Evolutionary conservation across 2,329 filamentous ascomycete species (phyloP).

Genomic region (Orbilia quercus): DNA sequence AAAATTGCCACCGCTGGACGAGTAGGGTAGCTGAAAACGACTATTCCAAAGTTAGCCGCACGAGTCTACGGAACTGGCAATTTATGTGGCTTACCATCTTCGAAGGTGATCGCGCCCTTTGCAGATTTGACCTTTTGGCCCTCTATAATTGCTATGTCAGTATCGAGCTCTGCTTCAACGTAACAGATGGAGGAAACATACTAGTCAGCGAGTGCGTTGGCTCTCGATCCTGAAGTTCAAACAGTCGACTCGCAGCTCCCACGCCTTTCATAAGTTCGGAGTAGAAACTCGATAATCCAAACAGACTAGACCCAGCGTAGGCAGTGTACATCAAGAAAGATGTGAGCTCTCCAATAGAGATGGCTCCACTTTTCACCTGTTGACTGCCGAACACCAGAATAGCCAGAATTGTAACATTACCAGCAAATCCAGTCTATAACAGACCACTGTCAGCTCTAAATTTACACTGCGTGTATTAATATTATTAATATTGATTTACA

Average conservation of each 20-base stretch:
- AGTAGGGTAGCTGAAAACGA: slow-evolving; percentile 92
- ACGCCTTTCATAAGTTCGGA: slow-evolving; percentile 99
- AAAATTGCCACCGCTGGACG: slow-evolving; percentile 92
- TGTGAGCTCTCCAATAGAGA: slow-evolving; percentile 90
- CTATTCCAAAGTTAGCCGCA: slow-evolving; percentile 61
- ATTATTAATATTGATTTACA: slow-evolving; percentile 57
- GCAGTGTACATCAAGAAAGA: slow-evolving; percentile 84
- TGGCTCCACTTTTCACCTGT: slow-evolving; percentile 85
- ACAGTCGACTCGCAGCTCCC: slow-evolving; percentile 92
- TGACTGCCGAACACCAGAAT: slow-evolving; percentile 90
- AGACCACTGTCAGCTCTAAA: too few species aligned
- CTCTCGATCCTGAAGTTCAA: slow-evolving; percentile 91
- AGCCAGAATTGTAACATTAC: slow-evolving; percentile 94
- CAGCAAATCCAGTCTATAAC: slow-evolving; percentile 90
- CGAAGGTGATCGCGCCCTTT: slow-evolving; percentile 87
- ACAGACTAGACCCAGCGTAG: slow-evolving; percentile 81
- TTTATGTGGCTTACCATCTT: slow-evolving; percentile 65
- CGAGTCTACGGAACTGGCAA: not conserved
- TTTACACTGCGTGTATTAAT: too few species aligned
- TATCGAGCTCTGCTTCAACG: not conserved
- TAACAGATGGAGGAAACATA: slow-evolving; percentile 18
- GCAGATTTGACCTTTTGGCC: slow-evolving; percentile 83
- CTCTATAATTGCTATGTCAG: slow-evolving; percentile 63
- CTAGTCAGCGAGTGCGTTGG: slow-evolving; percentile 84
- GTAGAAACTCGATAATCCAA: slow-evolving; percentile 94